Evolutionary conservation across 345 rosid genomes (phyloP).

Genomic region (Eucalyptus cloeziana): DNA sequence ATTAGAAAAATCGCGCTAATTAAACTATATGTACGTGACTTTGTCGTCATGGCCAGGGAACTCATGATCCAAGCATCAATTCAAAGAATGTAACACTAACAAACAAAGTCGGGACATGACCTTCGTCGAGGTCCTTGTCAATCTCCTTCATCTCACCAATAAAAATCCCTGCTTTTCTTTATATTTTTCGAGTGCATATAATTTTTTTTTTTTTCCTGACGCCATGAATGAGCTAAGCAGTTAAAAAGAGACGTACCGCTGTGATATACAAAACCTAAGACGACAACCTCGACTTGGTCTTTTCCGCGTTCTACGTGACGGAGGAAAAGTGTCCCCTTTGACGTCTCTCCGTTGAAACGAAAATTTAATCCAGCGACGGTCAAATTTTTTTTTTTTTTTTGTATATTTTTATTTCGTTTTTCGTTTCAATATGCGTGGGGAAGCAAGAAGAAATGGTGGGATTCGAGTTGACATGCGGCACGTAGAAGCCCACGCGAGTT

Average conservation of each 20-base stretch:
- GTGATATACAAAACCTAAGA: not conserved
- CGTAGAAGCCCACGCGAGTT: not conserved
- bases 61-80: not conserved
- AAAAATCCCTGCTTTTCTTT: not conserved
- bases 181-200: not conserved
- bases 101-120: not conserved
- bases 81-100: not conserved
- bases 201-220: not conserved
- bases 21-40: not conserved
- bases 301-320: not conserved
- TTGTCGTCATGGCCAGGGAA: not conserved
- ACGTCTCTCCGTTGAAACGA: not conserved
- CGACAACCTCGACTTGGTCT: not conserved
- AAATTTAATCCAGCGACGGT: not conserved
- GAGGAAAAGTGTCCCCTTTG: not conserved
- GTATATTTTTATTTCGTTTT: not conserved
- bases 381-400: not conserved
- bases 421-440: not conserved
- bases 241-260: not conserved
- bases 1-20: not conserved
- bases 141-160: not conserved
- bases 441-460: not conserved
- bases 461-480: not conserved
- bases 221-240: not conserved
- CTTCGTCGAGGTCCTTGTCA: not conserved